Percentiles rank a stretch among this genome's conserved stretches.
phyloP scores from a whole-genome alignment of 225 moss, liverwort and hornwort genomes.

The Neckera pumila region DNA sequence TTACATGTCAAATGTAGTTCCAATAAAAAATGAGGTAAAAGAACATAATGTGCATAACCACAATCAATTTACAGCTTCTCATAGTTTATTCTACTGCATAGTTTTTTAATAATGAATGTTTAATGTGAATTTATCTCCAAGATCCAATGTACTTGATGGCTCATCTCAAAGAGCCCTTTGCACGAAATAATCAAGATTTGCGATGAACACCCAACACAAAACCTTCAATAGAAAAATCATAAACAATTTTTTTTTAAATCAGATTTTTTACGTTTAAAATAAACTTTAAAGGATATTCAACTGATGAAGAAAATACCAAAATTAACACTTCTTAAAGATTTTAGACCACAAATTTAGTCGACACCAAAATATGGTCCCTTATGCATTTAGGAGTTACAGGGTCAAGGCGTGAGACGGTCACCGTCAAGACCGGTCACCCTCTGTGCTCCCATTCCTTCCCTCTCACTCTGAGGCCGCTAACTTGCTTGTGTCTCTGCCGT shows the following conservation, averaged over 20 bases:
- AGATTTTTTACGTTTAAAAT: no score
- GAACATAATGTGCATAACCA: accelerated
- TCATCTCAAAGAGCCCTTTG: accelerated
- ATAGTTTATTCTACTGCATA: not conserved
- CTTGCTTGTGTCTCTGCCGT: not conserved
- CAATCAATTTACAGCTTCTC: accelerated
- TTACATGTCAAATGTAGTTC: not conserved
- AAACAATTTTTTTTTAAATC: not conserved
- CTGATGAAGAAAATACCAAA: not conserved
- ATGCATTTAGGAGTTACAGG: no score
- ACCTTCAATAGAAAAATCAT: not conserved
- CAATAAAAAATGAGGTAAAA: not conserved
- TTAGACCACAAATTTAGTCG: not conserved
- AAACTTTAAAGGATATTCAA: not conserved
- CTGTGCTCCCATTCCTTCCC: not conserved
- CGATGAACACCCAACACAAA: not conserved
- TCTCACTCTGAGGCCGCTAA: no score
- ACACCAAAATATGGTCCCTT: not conserved
- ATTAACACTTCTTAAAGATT: not conserved
- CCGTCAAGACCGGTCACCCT: not conserved
- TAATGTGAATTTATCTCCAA: accelerated
- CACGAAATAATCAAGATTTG: not conserved
- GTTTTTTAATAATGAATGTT: not conserved
- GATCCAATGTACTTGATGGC: accelerated
- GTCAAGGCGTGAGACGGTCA: not conserved